Evolutionary conservation across 345 rosid species (phyloP), one percentile per base, ranked within the genome.

Genomic region (Salix dunnii): DNA sequence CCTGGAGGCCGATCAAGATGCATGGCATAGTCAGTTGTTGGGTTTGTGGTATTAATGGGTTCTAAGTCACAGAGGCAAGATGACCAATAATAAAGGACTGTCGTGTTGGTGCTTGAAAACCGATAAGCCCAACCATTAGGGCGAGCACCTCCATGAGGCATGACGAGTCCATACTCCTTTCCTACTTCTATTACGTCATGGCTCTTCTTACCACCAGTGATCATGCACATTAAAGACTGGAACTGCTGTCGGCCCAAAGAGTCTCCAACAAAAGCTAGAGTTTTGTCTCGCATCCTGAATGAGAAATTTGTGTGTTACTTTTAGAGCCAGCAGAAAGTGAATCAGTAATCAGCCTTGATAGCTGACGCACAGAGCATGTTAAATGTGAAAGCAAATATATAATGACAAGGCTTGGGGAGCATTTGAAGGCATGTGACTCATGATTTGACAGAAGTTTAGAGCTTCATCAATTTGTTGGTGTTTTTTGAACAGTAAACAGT

Each of bases 231-330:
- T 70, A 92, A 79, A 63, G 95, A 92, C 77, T 86, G 97, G 79
- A 89, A 92, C 77, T 92, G 94, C 80, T 91, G 97, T 76, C 97
- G 81, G 46, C 95, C 97, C 74, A 92, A 74, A 60, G 97, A 92
- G 83, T 92, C 95, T 84, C 97, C 97, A 67, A 92, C 90, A 85
- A 91, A 91, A 68, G 97, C 97, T 77, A 92, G 80, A 48, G 97
- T 91, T 75, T 88, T 91, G 76, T 83, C 78, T 80, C 74, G 76
- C 96, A 91, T 88, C 94, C 95, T 92, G 86, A 16, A 67, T 72
- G n/a, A 49, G 7, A 55, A 28, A n/a, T 2, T 1, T 20, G 18
- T 20, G 23, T 6, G 49, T 13, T 46, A 46, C 18, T 51, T 49
- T 16, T 20, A 65, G 73, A 23, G 38, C 25, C 23, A 76, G 51